Evolutionary conservation across 306 rosid genomes (phyloP).

Genomic region (Medicago lupulina): DNA sequence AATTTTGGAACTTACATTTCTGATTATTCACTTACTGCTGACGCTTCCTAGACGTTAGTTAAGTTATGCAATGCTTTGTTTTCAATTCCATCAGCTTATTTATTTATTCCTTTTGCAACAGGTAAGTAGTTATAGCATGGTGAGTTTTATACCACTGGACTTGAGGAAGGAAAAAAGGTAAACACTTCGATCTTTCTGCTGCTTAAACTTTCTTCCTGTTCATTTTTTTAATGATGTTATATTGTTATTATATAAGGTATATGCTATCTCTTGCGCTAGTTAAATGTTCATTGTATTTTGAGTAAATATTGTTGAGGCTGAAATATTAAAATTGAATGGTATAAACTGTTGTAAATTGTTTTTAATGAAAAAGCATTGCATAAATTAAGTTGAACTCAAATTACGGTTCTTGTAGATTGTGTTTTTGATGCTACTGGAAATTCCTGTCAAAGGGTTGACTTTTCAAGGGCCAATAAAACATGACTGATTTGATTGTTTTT

Average conservation of each 20-base stretch:
- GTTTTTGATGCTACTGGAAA: neutral
- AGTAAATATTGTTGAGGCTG: slow-evolving; percentile 11
- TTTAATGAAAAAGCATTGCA: neutral
- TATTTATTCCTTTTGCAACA: slow-evolving; percentile 40
- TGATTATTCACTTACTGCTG: neutral
- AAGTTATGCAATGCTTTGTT: slow-evolving; percentile 19
- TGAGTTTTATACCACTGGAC: slow-evolving; percentile 84
- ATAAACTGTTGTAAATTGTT: neutral
- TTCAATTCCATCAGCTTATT: neutral
- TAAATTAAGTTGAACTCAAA: neutral
- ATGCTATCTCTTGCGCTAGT: slow-evolving; percentile 11
- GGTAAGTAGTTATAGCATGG: slow-evolving; percentile 75
- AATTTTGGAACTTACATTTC: slow-evolving; percentile 5
- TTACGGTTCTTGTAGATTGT: neutral
- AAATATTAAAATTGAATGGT: neutral
- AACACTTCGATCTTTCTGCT: slow-evolving; percentile 13
- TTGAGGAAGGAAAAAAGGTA: slow-evolving; percentile 91
- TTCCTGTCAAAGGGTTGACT: neutral
- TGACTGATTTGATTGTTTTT: neutral
- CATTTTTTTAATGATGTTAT: slow-evolving; percentile 7
- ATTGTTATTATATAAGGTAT: neutral
- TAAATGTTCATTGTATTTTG: neutral
- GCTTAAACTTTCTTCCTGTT: slow-evolving; percentile 9
- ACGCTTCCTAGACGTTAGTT: slow-evolving; percentile 17
- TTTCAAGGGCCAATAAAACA: neutral